Evolutionary conservation across 352 stramenopile genomes (phyloP).

Genomic region (Phytophthora megakarya): DNA sequence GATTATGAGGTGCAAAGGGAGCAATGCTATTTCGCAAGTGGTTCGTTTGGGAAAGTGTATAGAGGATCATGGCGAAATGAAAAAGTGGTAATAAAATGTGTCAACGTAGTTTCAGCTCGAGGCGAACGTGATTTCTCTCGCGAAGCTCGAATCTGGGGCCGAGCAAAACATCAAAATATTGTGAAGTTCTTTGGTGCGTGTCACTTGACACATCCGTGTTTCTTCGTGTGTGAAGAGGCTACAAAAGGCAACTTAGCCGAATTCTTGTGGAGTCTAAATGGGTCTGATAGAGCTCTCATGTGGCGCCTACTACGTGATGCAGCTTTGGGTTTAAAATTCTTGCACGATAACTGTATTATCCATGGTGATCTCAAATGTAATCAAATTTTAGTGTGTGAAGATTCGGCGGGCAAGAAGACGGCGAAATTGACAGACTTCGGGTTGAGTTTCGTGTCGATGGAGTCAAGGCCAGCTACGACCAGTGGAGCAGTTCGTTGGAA

Average conservation of each 20-base stretch:
- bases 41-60: slow-evolving; percentile 25
- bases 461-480: not conserved
- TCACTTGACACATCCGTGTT: slow-evolving; percentile 8
- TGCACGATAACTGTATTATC: slow-evolving; percentile 17
- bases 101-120: slow-evolving; percentile 6
- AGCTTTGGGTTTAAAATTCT: slow-evolving; percentile 20
- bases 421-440: slow-evolving; percentile 35
- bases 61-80: slow-evolving; percentile 19
- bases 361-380: slow-evolving; percentile 33
- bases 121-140: slow-evolving; percentile 31
- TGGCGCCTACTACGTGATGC: slow-evolving; percentile 27
- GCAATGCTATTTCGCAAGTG: slow-evolving; percentile 6
- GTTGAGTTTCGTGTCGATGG: slow-evolving; percentile 11
- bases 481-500: slow-evolving; percentile 12
- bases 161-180: slow-evolving; percentile 14
- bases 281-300: not conserved
- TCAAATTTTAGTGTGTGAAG: slow-evolving; percentile 25
- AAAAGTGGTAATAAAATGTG: slow-evolving; percentile 29
- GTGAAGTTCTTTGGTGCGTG: slow-evolving; percentile 21
- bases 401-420: too few relatives aligned
- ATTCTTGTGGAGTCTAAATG: not conserved
- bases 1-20: slow-evolving; percentile 20
- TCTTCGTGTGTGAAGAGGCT: slow-evolving; percentile 29
- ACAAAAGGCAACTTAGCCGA: not conserved
- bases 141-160: slow-evolving; percentile 18